Percentiles rank a stretch among this genome's conserved stretches.
Evolutionary conservation across 345 rosid genomes (phyloP).

Genomic region (Corymbia maculata): DNA sequence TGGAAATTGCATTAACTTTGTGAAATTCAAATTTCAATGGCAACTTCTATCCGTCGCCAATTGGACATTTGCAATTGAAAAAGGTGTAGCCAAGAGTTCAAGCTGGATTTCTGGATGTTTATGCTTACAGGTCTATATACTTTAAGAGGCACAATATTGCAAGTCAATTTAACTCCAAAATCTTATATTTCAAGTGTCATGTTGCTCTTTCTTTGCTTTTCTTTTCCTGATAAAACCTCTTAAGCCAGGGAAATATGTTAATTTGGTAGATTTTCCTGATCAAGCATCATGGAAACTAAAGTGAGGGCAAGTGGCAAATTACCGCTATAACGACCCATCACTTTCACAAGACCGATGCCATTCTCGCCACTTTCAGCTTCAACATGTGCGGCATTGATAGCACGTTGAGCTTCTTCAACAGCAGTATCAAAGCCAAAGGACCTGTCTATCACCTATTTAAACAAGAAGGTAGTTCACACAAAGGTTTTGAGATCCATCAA

Average conservation of each 20-base stretch:
- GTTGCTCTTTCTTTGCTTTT: background rate
- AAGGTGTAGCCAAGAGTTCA: background rate
- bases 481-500: background rate
- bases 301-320: background rate
- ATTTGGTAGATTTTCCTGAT: background rate
- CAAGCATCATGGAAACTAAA: background rate
- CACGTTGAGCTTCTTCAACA: constrained; percentile 47
- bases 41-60: background rate
- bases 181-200: background rate
- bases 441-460: constrained; percentile 32
- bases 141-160: background rate
- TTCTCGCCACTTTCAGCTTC: constrained; percentile 35
- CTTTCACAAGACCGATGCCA: constrained; percentile 40
- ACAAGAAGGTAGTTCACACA: background rate
- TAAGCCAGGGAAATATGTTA: background rate
- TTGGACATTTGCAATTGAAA: background rate
- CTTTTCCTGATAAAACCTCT: background rate
- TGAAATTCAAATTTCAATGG: background rate
- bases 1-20: background rate
- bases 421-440: constrained; percentile 47
- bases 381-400: constrained; percentile 42
- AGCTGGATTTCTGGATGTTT: background rate
- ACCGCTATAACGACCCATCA: constrained; percentile 47
- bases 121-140: background rate
- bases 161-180: background rate